phyloP scores from a whole-genome alignment of 192 early-diverging fungal genomes.

The Helicostylum pulchrum region DNA sequence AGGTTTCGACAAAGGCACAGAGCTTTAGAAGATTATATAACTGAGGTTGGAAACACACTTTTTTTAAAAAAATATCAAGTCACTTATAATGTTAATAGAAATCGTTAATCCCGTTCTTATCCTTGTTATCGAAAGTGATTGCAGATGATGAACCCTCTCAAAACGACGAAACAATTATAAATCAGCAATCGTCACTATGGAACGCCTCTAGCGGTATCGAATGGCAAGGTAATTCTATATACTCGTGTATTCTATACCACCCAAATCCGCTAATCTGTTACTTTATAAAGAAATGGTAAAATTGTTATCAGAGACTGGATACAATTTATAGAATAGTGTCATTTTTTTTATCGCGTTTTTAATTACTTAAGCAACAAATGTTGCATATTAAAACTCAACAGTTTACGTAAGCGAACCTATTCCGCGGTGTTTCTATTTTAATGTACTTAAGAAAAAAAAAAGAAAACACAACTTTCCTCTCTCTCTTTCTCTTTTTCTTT shows the following conservation, averaged over 20 bases:
- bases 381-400: slow-evolving; percentile 7
- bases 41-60: background rate
- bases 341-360: no score
- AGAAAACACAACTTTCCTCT: background rate
- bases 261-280: no score
- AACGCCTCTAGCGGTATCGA: slow-evolving; percentile 5
- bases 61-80: background rate
- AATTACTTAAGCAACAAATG: no score
- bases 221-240: slow-evolving; percentile 8
- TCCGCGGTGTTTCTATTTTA: slow-evolving; percentile 10
- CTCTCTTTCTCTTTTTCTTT: slow-evolving; percentile 7
- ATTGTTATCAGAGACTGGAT: slow-evolving; percentile 15
- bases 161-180: background rate
- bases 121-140: slow-evolving; percentile 6
- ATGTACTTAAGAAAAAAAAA: no score
- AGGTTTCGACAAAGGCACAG: background rate
- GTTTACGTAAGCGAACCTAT: slow-evolving; percentile 10
- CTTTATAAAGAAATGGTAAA: slow-evolving; percentile 12
- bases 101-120: slow-evolving; percentile 10
- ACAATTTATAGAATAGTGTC: background rate
- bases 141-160: background rate
- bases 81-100: background rate
- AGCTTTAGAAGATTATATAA: slow-evolving; percentile 1
- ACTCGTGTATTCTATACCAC: no score
- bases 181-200: background rate